Conservation (phyloP, 1,284 basidiomycete genomes). For the Abortiporus biennis region DNA sequence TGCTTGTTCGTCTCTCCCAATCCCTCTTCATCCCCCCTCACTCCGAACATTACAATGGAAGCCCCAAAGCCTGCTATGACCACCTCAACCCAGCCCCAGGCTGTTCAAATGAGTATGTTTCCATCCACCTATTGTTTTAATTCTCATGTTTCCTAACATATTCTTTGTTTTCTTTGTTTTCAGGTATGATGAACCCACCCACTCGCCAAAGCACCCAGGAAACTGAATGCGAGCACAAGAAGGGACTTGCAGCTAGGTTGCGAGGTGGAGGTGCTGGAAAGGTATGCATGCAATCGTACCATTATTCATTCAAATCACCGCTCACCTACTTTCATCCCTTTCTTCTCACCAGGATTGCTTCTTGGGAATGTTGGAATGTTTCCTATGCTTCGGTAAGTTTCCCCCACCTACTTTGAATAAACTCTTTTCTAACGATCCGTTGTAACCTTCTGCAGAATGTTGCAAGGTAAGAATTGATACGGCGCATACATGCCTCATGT, state of each 20-base stretch:
- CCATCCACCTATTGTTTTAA: conserved; percentile 2
- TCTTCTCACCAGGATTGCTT: conserved; percentile 46
- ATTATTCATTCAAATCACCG: background rate
- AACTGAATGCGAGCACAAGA: conserved; percentile 26
- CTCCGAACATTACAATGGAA: conserved; percentile 20
- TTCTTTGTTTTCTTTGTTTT: background rate
- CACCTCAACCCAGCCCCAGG: conserved; percentile 41
- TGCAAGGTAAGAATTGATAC: conserved; percentile 30
- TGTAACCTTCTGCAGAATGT: conserved; percentile 21
- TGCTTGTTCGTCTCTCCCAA: conserved; percentile 2
- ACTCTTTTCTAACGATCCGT: background rate
- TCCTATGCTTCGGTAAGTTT: conserved; percentile 56
- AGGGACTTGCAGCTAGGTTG: conserved; percentile 41
- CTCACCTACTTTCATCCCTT: conserved; percentile 5
- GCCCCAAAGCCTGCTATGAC: conserved; percentile 32
- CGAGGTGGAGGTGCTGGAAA: conserved; percentile 58
- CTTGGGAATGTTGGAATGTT: conserved; percentile 51
- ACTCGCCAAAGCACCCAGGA: conserved; percentile 23
- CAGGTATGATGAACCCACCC: conserved; percentile 36
- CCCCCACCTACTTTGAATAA: background rate
- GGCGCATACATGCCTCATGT: no score
- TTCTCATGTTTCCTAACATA: conserved; percentile 1
- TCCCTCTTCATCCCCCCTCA: conserved; percentile 1
- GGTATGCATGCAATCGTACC: conserved; percentile 28
- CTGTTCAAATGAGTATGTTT: conserved; percentile 48